Base-by-base conservation (phyloP, 1,139 yeast genomes). In the Candida tetrigidarum region DNA sequence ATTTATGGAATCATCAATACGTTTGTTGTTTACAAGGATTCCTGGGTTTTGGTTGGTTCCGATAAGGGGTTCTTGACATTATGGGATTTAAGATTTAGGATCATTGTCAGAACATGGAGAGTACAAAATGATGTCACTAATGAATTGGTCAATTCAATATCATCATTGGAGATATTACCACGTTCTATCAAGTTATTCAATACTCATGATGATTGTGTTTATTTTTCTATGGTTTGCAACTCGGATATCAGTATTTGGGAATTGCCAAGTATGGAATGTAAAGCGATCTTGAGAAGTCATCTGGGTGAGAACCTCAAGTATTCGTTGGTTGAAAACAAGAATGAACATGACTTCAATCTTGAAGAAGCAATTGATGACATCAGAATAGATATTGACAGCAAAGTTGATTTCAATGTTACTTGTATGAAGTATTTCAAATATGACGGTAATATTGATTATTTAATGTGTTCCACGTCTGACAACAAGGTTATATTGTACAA, bases 81-180 rank as follows among this genome's bases (percentile, higher is more conserved):
- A 16, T 91, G 97, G 96, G 97, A 92, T 62, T 55, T 87, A 36
- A 69, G 96, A 44, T 89, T 90, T 59, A 74, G 73, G 32, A 53
- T 86, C 0, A 66, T 79, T 39, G 69, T 88, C 23, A 83, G 79
- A 49, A 69, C 84, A 1, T 87, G 91, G 83, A 75, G 76, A 6
- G 36, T 51, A 0, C 30, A 41, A 22, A 29, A 73, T 11, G 50
- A 51, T 15, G 53, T 48, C 4, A 45, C 50, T 9, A 47, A 49
- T 10, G 49, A 49, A 4, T 46, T 43, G 18, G 32, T 43, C 4
- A 9, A 14, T 16, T 44, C 52, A 8, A 52, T 56, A 7, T 50
- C 54, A 25, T 47, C 50, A 12, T 35, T 47, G 9, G 42, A 38
- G 20, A 3, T 37, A 14, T 27, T 46, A 22, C 41, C 49, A 16